Conservation (phyloP, 345 rosid genomes). For the Anastatica hierochuntica region DNA sequence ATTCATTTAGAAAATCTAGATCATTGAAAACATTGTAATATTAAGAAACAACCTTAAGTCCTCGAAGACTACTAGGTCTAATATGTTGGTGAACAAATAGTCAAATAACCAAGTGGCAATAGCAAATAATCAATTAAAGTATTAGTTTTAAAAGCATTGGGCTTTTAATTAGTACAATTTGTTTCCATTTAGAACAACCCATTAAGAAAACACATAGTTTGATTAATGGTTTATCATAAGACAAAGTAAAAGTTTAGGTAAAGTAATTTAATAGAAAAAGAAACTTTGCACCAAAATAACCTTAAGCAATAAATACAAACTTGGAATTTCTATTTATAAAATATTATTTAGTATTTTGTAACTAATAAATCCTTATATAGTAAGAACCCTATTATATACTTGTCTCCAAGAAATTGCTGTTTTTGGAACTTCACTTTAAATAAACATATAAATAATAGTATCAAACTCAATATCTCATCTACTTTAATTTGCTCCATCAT, state of each 20-base stretch:
- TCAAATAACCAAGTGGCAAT: not conserved
- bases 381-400: constrained; percentile 13
- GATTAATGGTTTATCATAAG: not conserved
- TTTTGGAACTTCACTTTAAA: constrained; percentile 23
- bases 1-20: not conserved
- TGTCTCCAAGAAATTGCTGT: constrained; percentile 12
- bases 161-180: constrained; percentile 5
- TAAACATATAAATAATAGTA: constrained; percentile 10
- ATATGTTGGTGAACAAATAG: not conserved
- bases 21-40: constrained; percentile 1
- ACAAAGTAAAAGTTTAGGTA: not conserved
- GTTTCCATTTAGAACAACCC: constrained; percentile 3
- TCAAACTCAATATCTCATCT: not conserved
- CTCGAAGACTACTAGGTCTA: not conserved
- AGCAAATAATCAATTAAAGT: constrained; percentile 2
- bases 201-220: constrained; percentile 3
- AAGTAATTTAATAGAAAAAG: not conserved
- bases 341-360: not conserved
- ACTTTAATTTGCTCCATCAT: constrained; percentile 21
- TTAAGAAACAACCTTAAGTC: not conserved
- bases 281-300: constrained; percentile 21
- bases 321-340: not conserved
- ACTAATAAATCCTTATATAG: not conserved
- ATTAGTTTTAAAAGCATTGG: constrained; percentile 2
- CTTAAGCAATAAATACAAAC: constrained; percentile 8